Base-by-base conservation (phyloP, 495 filamentous ascomycete genomes). In the Articulospora tetracladia region DNA sequence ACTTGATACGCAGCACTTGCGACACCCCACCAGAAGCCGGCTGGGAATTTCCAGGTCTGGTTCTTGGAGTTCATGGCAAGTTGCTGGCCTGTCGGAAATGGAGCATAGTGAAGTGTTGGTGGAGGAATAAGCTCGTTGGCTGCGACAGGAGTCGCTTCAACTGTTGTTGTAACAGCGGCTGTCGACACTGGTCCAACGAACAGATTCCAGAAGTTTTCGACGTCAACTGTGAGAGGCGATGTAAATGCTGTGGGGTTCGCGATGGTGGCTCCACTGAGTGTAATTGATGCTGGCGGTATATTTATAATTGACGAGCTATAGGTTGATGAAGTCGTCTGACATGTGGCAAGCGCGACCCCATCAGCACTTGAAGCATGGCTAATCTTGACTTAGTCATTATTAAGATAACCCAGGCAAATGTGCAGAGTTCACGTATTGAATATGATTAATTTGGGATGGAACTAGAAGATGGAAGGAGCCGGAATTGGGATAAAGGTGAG, bases 1-100 rank as follows among this genome's bases (percentile, higher is more conserved):
- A 72, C 62, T 57, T 75, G 72, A 51, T 73, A 75, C 2, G 72
- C 70, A n/a, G 72, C 73, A 49, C 44, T 53, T 3, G 64, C 60
- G 41, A 67, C 64, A 34, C 64, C 64, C 64, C 64, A 67, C 60
- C 57, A 67, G 34, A 67, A 67, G 0, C 64, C 64, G 2, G n/a
- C n/a, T 1, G 60, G 60, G 41, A 63, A 67, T 22, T 58, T 76
- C 64, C 64, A 67, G 41, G 60, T 63, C 23, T 51, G 28, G 51
- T 67, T 67, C 25, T 59, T 63, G 8, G 44, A 12, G 2, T 44
- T 30, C 34, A 59, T n/a, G 11, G 64, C 52, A 12, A 53, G 57
- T 30, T 67, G 64, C 24, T 60, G 53, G 3, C 64, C 64, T 11
- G 30, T 50, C 10, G 64, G 60, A 41, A 67, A 67, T 10, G 64